These are phyloP conservation scores for Xanthoparmelia taractica DNA, from an alignment of 495 filamentous ascomycete genomes.

Conservation along the genomic window DNA sequence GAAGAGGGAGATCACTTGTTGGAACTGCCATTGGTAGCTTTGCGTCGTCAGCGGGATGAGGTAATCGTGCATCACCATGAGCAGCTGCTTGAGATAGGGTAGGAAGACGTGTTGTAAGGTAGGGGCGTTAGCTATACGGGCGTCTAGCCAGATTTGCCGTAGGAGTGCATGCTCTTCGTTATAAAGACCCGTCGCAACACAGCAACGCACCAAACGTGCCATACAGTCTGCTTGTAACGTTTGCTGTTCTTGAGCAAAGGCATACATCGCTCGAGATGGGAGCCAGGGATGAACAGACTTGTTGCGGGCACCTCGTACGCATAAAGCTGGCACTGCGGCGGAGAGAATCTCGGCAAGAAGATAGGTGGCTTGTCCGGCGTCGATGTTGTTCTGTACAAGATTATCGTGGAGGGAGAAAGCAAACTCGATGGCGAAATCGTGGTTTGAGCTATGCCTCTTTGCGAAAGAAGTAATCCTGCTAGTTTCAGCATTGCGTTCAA, in stretches of 20 bases:
- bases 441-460: not conserved
- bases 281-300: not conserved
- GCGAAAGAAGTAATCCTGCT: not conserved
- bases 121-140: not conserved
- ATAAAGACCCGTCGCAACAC: not conserved
- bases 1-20: not conserved
- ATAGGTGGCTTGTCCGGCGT: not conserved
- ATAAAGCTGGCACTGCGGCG: not conserved
- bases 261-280: not conserved
- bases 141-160: not conserved
- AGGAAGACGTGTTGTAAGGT: not conserved
- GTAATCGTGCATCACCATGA: not conserved
- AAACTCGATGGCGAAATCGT: not conserved
- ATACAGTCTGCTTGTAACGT: not conserved
- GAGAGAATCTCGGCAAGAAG: not conserved
- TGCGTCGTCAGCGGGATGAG: not conserved
- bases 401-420: not conserved
- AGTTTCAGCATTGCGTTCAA: not conserved
- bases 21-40: conserved; percentile 1
- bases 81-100: not conserved
- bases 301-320: not conserved
- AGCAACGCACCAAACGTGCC: not conserved
- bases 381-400: not conserved
- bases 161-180: not conserved
- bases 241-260: not conserved